Conservation (phyloP, 2,329 filamentous ascomycete genomes). For the Nemania abortiva region DNA sequence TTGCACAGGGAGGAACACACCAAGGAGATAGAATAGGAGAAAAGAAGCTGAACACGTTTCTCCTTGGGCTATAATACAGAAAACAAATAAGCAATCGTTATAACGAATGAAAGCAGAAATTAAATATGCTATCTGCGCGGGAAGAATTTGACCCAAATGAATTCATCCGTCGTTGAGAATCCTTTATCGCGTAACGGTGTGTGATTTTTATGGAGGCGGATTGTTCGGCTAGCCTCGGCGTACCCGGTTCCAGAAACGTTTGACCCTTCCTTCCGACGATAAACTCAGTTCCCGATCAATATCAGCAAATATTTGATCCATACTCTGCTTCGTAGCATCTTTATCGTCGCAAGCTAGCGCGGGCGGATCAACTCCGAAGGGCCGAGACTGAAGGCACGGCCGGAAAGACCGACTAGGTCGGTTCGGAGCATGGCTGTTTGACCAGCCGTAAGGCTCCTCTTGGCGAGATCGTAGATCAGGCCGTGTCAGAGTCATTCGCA, state of each 20-base stretch:
- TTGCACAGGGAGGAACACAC: slow-evolving; percentile 7
- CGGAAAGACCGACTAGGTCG: slow-evolving; percentile 50
- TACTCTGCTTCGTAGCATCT: slow-evolving; percentile 62
- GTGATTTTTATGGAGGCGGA: slow-evolving; percentile 1
- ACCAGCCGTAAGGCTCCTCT: slow-evolving; percentile 78
- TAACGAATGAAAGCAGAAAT: slow-evolving; percentile 16
- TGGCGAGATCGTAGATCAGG: slow-evolving; percentile 85
- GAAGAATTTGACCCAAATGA: not conserved
- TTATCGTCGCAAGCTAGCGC: slow-evolving; percentile 50
- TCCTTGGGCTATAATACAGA: slow-evolving; percentile 34
- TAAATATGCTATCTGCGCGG: slow-evolving; percentile 2
- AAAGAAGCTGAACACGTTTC: slow-evolving; percentile 23
- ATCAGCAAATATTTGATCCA: slow-evolving; percentile 66
- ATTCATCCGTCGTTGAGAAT: slow-evolving; percentile 16
- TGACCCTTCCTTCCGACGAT: slow-evolving; percentile 64
- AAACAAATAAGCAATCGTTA: slow-evolving; percentile 26
- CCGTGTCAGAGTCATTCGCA: slow-evolving; percentile 94
- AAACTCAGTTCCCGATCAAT: slow-evolving; percentile 64
- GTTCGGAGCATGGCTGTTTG: slow-evolving; percentile 55
- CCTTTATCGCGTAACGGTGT: not conserved
- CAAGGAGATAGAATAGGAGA: slow-evolving; percentile 21
- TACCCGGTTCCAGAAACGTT: slow-evolving; percentile 74
- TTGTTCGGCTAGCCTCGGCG: slow-evolving; percentile 53
- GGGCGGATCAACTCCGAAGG: slow-evolving; percentile 51
- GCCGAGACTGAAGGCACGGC: slow-evolving; percentile 41